phyloP scores from a whole-genome alignment of 176 grass and related monocot genomes.

The Poa annua region DNA sequence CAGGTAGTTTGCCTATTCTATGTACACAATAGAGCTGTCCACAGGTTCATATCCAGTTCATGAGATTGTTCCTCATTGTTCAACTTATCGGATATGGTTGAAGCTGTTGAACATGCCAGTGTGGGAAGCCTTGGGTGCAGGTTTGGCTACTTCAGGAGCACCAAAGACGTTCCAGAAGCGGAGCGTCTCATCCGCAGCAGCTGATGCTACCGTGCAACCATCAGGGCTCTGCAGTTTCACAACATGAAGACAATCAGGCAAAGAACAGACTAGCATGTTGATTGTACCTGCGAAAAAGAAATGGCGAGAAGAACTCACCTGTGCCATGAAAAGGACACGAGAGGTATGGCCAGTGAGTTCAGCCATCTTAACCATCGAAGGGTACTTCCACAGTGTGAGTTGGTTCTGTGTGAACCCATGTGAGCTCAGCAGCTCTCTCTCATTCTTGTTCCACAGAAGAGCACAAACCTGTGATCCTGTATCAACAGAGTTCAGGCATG shows the following conservation, averaged over 20 bases:
- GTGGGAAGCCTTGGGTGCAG: slow-evolving; percentile 49
- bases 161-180: slow-evolving; percentile 81
- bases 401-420: slow-evolving; percentile 62
- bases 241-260: slow-evolving; percentile 32
- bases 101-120: slow-evolving; percentile 66
- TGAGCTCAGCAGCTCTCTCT: slow-evolving; percentile 58
- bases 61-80: neutral
- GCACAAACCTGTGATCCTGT: slow-evolving; percentile 58
- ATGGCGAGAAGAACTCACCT: slow-evolving; percentile 43
- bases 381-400: slow-evolving; percentile 61
- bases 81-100: slow-evolving; percentile 63
- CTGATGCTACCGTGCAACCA: slow-evolving; percentile 71
- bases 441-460: slow-evolving; percentile 65
- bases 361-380: slow-evolving; percentile 64
- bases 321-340: slow-evolving; percentile 63
- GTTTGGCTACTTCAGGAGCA: slow-evolving; percentile 56
- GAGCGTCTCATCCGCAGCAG: slow-evolving; percentile 69
- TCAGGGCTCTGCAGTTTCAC: slow-evolving; percentile 64
- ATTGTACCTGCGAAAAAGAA: neutral
- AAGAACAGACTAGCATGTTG: slow-evolving; percentile 18
- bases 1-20: slow-evolving; percentile 8
- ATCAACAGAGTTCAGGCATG: slow-evolving; percentile 61
- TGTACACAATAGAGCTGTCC: slow-evolving; percentile 12
- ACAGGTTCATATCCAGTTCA: slow-evolving; percentile 33
- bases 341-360: slow-evolving; percentile 70